Evolutionary conservation across 2,329 filamentous ascomycete genomes (phyloP), one percentile per base, ranked within the genome.

Genomic region (Aspergillus novofumigatus): DNA sequence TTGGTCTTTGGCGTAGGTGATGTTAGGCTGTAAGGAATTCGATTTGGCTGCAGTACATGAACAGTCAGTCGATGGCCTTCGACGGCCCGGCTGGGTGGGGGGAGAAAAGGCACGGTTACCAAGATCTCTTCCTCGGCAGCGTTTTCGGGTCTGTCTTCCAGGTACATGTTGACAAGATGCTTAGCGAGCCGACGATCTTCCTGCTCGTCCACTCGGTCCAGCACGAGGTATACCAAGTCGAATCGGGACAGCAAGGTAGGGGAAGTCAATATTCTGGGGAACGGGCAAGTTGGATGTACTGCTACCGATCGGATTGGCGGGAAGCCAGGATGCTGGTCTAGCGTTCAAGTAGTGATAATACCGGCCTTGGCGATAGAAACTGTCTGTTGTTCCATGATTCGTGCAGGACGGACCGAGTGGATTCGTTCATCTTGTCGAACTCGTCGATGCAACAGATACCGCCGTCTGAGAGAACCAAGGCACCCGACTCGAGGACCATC

Each of bases 1-100:
- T 92, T 86, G 63, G 88, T 82, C 66, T 94, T n/a, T 91, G 17
- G 94, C 94, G 72, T 97, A 99, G 9, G 93, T 97, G 71, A 99
- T 97, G 78, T n/a, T 97, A 99, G 20, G 89, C 85, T 1, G 95
- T 99, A 17, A 99, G 82, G 77, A 97, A 97, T 67, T 99, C 94
- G 67, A 99, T 85, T n/a, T 21, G 94, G 91, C 88, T 91, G 52
- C 5, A 26, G 20, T 3, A 11, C 38, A 21, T n/a, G 20, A 6
- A 11, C 20, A 1, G 47, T 65, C 49, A 65, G 62, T 41, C 38
- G 32, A 28, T 11, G 5, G 32, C n/a, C n/a, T n/a, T n/a, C n/a
- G n/a, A n/a, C n/a, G n/a, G n/a, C n/a, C n/a, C n/a, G n/a, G n/a
- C n/a, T n/a, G n/a, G n/a, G n/a, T n/a, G n/a, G n/a, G n/a, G n/a